Evolutionary conservation across 768 basidiomycete genomes (phyloP).

Genomic region (Epithele typhae): DNA sequence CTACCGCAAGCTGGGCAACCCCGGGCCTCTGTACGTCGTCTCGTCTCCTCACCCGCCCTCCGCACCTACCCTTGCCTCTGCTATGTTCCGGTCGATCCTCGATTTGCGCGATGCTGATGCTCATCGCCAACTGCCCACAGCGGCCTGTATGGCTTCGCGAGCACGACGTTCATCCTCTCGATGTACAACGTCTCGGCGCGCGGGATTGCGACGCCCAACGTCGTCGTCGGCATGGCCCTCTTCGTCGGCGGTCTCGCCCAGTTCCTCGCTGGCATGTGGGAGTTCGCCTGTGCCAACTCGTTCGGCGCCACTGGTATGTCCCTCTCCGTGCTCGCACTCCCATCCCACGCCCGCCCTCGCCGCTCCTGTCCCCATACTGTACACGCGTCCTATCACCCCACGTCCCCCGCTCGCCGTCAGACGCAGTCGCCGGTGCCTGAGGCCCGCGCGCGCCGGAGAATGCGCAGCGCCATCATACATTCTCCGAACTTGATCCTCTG

Average conservation of each 20-base stretch:
- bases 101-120: no score
- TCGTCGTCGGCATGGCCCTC: conserved; percentile 82
- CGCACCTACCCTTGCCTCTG: no score
- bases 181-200: conserved; percentile 63
- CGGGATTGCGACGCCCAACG: conserved; percentile 54
- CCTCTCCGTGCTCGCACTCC: not conserved
- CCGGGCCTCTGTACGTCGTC: conserved; percentile 46
- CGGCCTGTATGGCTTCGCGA: conserved; percentile 80
- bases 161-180: conserved; percentile 77
- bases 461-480: not conserved
- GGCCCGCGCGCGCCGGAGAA: no score
- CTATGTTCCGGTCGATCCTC: no score
- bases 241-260: conserved; percentile 84
- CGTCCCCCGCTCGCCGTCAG: no score
- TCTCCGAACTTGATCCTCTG: not conserved
- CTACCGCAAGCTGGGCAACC: conserved; percentile 46
- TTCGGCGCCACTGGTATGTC: conserved; percentile 70
- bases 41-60: no score
- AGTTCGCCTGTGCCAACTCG: conserved; percentile 48
- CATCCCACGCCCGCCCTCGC: not conserved
- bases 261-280: conserved; percentile 87
- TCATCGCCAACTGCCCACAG: no score
- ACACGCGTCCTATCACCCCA: no score
- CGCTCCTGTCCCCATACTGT: not conserved
- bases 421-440: no score